Base-by-base conservation (phyloP, 116 monocot genomes). In the Trichopus zeylanicus region DNA sequence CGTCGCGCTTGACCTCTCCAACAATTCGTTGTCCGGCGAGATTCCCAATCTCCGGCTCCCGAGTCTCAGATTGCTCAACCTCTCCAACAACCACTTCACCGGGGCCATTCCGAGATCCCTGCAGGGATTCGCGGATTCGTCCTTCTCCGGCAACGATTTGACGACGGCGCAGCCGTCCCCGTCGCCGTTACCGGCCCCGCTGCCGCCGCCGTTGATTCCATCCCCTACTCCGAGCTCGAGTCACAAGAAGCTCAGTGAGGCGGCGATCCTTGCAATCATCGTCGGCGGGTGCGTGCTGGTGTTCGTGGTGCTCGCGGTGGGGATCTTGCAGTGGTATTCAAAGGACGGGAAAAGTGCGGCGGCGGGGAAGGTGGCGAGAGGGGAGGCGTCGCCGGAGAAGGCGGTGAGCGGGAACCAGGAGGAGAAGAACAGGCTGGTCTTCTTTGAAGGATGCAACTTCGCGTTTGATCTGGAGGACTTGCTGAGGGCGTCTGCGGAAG, bases 381-480 rank as follows among this genome's bases (percentile, higher is more conserved):
- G 72, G 46, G 67, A 57, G 7, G 29, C 60, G 22, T 81, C 84
- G 3, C 81, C 81, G 4, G 80, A 78, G 71, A 84, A 87, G 70
- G 60, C 71, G 0, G 71, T 62, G 7, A 57, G 55, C 0, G 69
- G 67, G 46, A 81, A 61, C 12, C 75, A 67, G 56, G 78, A 71
- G 12, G 79, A 72, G 62, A 69, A 57, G 26, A 85, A 85, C 66
- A 46, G 75, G 60, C 49, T 92, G 10, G 80, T 81, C 21, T 92
- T 92, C 80, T 87, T 92, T 4, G 84, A 84, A 25, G 87, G 81
- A 2, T 87, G 84, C 26, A 66, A 12, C 2, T 78, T 78, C 20
- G 80, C 69, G 10, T 92, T 92, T 55, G 92, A 92, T 53, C 62
- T 92, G n/a, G 92, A 92, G 53, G 92, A 92, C 21, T 32, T 92